Evolutionary conservation across 331 rosid genomes (phyloP).

Genomic region (Prunus yedoensis): DNA sequence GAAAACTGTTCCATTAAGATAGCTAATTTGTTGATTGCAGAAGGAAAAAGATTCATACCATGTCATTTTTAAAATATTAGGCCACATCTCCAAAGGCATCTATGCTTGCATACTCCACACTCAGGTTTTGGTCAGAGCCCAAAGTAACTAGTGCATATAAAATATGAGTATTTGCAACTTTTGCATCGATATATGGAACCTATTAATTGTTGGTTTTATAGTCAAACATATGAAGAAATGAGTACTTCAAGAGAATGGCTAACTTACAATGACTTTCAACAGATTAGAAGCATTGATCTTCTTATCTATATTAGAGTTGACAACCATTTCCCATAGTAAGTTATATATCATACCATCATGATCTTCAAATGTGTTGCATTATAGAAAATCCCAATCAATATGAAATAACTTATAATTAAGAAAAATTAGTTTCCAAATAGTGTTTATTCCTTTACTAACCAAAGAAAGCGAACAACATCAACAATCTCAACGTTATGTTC

Average conservation of each 20-base stretch:
- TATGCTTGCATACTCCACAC: slow-evolving; percentile 92
- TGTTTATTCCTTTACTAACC: slow-evolving; percentile 50
- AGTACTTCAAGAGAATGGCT: slow-evolving; percentile 16
- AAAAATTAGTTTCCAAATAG: background rate
- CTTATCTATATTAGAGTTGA: slow-evolving; percentile 68
- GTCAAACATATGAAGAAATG: slow-evolving; percentile 26
- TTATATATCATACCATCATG: slow-evolving; percentile 73
- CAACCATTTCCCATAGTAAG: slow-evolving; percentile 98
- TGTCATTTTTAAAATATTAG: slow-evolving; percentile 83
- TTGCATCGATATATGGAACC: slow-evolving; percentile 86
- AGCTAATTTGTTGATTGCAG: slow-evolving; percentile 17
- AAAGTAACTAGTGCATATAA: slow-evolving; percentile 92
- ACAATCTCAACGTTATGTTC: slow-evolving; percentile 65
- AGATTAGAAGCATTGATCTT: slow-evolving; percentile 81
- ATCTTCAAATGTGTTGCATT: slow-evolving; percentile 74
- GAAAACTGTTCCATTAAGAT: slow-evolving; percentile 23
- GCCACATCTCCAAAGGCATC: slow-evolving; percentile 94
- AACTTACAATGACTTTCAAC: slow-evolving; percentile 65
- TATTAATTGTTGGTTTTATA: slow-evolving; percentile 28
- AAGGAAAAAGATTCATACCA: slow-evolving; percentile 50
- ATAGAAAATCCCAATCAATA: slow-evolving; percentile 19
- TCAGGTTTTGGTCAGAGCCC: slow-evolving; percentile 87
- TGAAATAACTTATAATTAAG: slow-evolving; percentile 14
- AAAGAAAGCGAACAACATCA: slow-evolving; percentile 87
- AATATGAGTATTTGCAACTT: slow-evolving; percentile 86